Conservation (phyloP, 352 stramenopile genomes). For the Phytophthora vignae region DNA sequence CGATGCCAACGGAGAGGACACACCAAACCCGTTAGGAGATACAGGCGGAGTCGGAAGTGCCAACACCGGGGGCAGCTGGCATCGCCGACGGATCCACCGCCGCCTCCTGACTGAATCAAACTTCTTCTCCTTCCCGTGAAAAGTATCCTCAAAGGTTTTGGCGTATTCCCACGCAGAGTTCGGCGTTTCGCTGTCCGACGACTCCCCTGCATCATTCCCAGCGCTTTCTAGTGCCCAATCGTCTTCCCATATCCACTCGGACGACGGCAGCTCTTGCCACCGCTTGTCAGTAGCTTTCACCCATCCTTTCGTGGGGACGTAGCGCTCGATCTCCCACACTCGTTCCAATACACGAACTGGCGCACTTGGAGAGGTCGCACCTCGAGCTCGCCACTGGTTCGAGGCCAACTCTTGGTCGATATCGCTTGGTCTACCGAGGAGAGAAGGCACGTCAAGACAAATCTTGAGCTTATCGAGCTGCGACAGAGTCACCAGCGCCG, state of each 20-base stretch:
- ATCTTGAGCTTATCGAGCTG: conserved; percentile 61
- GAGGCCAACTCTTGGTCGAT: conserved; percentile 54
- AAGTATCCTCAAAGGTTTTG: conserved; percentile 73
- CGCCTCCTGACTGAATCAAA: conserved; percentile 76
- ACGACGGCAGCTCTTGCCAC: conserved; percentile 69
- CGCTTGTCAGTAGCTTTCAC: conserved; percentile 65
- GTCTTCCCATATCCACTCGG: conserved; percentile 84
- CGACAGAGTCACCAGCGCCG: conserved; percentile 58
- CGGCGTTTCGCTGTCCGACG: conserved; percentile 32
- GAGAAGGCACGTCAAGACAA: conserved; percentile 57
- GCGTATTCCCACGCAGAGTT: conserved; percentile 71
- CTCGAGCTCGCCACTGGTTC: conserved; percentile 16
- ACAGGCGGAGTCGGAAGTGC: conserved; percentile 20
- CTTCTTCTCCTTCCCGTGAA: conserved; percentile 80
- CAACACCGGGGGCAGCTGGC: conserved; percentile 66
- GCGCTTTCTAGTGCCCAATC: conserved; percentile 69
- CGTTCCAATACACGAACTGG: conserved; percentile 67
- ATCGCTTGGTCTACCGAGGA: conserved; percentile 55
- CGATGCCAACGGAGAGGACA: conserved; percentile 29
- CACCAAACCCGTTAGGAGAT: conserved; percentile 18
- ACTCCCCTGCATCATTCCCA: conserved; percentile 36
- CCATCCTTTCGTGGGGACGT: conserved; percentile 80
- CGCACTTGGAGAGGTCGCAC: conserved; percentile 17
- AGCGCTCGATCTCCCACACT: conserved; percentile 78
- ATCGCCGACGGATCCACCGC: conserved; percentile 69